Evolutionary conservation across 495 filamentous ascomycete genomes (phyloP).

Genomic region (Neurospora terricola): DNA sequence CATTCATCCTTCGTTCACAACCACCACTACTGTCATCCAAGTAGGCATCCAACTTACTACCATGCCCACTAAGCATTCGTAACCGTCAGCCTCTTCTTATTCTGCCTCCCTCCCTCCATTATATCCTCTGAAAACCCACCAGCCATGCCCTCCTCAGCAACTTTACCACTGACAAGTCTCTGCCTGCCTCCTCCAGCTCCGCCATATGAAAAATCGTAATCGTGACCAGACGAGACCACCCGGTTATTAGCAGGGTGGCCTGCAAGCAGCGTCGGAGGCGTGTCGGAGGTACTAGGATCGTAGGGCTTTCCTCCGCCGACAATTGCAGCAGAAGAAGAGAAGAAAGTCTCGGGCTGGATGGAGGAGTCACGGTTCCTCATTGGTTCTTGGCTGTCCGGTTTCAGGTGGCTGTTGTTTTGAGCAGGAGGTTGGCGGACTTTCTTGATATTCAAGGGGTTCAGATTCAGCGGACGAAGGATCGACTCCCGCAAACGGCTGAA

Average conservation of each 20-base stretch:
- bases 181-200: slow-evolving; percentile 13
- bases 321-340: slow-evolving; percentile 21
- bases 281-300: slow-evolving; percentile 35
- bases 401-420: background rate
- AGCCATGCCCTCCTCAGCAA: slow-evolving; percentile 73
- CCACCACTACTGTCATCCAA: slow-evolving; percentile 1
- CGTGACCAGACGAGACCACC: slow-evolving; percentile 47
- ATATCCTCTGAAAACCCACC: slow-evolving; percentile 11
- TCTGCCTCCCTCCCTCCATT: background rate
- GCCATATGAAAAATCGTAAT: slow-evolving; percentile 38
- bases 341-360: slow-evolving; percentile 44
- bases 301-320: slow-evolving; percentile 29
- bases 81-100: background rate
- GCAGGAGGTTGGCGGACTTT: slow-evolving; percentile 15
- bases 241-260: slow-evolving; percentile 10
- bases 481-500: slow-evolving; percentile 20
- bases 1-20: background rate
- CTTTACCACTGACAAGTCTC: slow-evolving; percentile 73
- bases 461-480: slow-evolving; percentile 31
- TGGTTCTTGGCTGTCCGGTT: slow-evolving; percentile 18
- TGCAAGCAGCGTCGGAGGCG: slow-evolving; percentile 38
- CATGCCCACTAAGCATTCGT: background rate
- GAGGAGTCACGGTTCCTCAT: slow-evolving; percentile 28
- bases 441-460: slow-evolving; percentile 22
- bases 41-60: background rate